Base-by-base conservation (phyloP, 1,284 basidiomycete species). In the Cutaneotrichosporon mucoides region DNA sequence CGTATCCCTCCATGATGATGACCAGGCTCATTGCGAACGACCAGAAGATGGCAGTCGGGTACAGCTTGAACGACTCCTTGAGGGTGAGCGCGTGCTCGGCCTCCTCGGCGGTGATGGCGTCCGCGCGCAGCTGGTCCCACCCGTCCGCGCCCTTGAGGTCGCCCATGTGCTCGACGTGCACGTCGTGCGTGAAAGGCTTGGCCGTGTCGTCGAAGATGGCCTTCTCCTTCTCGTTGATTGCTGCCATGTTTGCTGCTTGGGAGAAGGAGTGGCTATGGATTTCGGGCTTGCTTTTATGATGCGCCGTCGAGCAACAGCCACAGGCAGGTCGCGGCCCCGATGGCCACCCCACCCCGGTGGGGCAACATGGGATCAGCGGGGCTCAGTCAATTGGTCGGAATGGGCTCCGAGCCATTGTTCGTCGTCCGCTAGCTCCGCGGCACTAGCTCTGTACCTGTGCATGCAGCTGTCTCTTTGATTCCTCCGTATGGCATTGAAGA, bases 11-110 rank as follows among this genome's bases (percentile, higher is more conserved):
- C 53, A 56, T 59, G 41, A 59, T 51, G 33, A 66, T 59, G 5
- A 49, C 33, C 24, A 63, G 56, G 2, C 59, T 59, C 33, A 63
- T 61, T 40, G 45, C 55, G 41, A 66, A 61, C 2, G 61, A 61
- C 64, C 64, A 66, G 38, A 61, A 57, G 5, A 55, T 55, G 38
- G 64, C 64, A 3, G 50, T 63, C 10, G 59, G 61, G 59, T 66
- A 66, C 36, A 52, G 16, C 34, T 15, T 46, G 34, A 66, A 52
- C 1, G 56, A 52, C 55, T 59, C 55, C 2, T 34, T 38, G 33
- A 66, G 47, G 24, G 53, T 51, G 52, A 66, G 50, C 11, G 44
- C 15, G 6, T 47, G 37, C 51, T 65, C 61, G 9, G 33, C 37
- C 46, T 55, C 54, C 55, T 66, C 64, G 7, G 61, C 64, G 13